Conservation (phyloP, 371 early-diverging fungal genomes). For the Gilbertella persicaria region DNA sequence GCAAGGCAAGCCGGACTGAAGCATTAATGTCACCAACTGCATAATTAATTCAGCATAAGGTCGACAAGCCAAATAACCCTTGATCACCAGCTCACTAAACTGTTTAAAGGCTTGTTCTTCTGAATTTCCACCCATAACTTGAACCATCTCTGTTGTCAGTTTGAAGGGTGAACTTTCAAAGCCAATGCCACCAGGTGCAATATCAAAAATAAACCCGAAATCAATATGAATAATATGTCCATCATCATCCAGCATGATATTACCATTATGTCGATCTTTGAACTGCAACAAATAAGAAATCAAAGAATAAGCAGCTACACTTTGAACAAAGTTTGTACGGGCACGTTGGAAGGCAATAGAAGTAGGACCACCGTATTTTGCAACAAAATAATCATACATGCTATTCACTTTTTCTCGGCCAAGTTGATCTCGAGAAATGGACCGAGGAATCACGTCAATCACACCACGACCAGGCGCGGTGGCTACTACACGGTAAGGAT, state of each 20-base stretch:
- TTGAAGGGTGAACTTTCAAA: conserved; percentile 99
- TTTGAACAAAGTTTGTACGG: conserved; percentile 93
- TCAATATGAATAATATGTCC: conserved; percentile 99
- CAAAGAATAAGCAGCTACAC: conserved; percentile 97
- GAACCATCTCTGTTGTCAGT: conserved; percentile 97
- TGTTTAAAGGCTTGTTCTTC: conserved; percentile 83
- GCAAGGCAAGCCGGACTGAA: conserved; percentile 96
- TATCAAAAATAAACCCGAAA: conserved; percentile 99
- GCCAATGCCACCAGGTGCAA: conserved; percentile 97
- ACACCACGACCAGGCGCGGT: conserved; percentile 98
- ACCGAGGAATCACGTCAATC: conserved; percentile 98
- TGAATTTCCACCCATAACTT: conserved; percentile 91
- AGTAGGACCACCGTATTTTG: conserved; percentile 92
- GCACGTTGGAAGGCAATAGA: conserved; percentile 93
- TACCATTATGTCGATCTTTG: conserved; percentile 99
- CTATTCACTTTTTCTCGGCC: conserved; percentile 98
- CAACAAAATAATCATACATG: conserved; percentile 93
- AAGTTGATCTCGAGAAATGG: conserved; percentile 97
- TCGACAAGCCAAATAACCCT: conserved; percentile 89
- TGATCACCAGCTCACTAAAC: conserved; percentile 91
- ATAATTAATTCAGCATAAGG: conserved; percentile 95
- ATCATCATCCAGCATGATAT: conserved; percentile 98
- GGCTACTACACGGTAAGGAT: conserved; percentile 98
- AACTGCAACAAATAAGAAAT: conserved; percentile 95
- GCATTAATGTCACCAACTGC: conserved; percentile 89